Evolutionary conservation across 768 basidiomycete genomes (phyloP), one percentile per base, ranked within the genome.

Genomic region (Trametes cingulata): DNA sequence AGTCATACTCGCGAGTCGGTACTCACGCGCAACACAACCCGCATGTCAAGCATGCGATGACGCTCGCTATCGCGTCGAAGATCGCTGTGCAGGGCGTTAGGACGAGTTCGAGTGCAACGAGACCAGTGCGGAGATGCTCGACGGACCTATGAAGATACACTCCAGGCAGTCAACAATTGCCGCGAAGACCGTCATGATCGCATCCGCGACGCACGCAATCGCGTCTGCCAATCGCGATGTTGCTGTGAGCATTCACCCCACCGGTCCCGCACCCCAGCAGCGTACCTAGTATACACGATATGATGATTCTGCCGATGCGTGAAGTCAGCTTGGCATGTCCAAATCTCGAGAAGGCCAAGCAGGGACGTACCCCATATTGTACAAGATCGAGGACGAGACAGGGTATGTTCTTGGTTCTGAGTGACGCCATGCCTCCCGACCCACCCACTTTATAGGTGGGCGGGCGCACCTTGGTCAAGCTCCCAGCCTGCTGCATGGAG

Each of bases 201-300:
- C 58, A 22, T 54, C 65, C 19, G 55, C 61, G 46, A 66, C 60
- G 56, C 65, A 66, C 22, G 46, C 61, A 48, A 66, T 61, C 19
- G 63, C 45, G 25, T 58, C 65, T 63, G 50, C 36, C 20, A 10
- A 24, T 13, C 9, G 7, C 3, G 9, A 17, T n/a, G n/a, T n/a
- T n/a, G n/a, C n/a, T n/a, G 27, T 41, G 20, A 52, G 43, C 24
- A 9, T 1, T 15, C 19, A 25, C 17, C 27, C 17, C 17, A 10
- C 7, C 48, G 39, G 1, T 33, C 19, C 4, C 3, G 20, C 14
- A 10, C 19, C 12, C 1, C 24, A 3, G 8, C 5, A 2, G 24
- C 50, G 29, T 8, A 62, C 61, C 61, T 49, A 55, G 54, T 22
- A 65, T 60, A 50, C 61, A 65, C 22, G 65, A 65, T 39, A 62